Evolutionary conservation across 768 basidiomycete genomes (phyloP), one percentile per base, ranked within the genome.

Genomic region (Rhodosporidiobolus sp.): DNA sequence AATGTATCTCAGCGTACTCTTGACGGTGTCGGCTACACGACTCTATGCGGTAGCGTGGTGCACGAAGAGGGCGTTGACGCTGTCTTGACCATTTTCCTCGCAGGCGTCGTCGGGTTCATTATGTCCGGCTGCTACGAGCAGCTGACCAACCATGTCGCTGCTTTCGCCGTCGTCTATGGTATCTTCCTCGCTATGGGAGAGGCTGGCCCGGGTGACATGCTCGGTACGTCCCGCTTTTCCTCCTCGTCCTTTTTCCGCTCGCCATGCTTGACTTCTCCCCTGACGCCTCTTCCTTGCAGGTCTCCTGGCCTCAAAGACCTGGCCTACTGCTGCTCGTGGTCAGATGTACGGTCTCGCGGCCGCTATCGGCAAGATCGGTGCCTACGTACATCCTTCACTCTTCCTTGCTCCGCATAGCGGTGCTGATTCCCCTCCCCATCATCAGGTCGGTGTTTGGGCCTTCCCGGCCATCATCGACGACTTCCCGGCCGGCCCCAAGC

Each of bases 181-280:
- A 87, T 96, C 60, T 96, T 96, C 86, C 79, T 94, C 77, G 88
- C 87, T 78, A 89, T 93, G 66, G 94, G 94, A 58, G 94, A 95
- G 82, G 83, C 92, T 35, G 91, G 90, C 43, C 91, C 93, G 11
- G 93, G 93, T 50, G 92, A 94, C 81, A 89, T 87, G 74, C 83
- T 92, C 57, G 92, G 92, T 73, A 9, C 4, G 56, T 17, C 19
- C 19, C 48, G 19, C 48, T 49, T 49, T 49, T 24, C 24, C 48
- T 5, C 48, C 46, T 59, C 38, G 16, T 45, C 24, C n/a, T 24
- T 20, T 20, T n/a, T n/a, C n/a, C n/a, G n/a, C n/a, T n/a, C n/a
- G n/a, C n/a, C n/a, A n/a, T n/a, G n/a, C n/a, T n/a, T n/a, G 11
- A 38, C 20, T 20, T 38, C 6, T 24, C 22, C 12, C 22, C 24